These are phyloP conservation scores for Didymellaceae sp. DNA, from an alignment of 2,329 filamentous ascomycete species.

Conservation along the genomic window DNA sequence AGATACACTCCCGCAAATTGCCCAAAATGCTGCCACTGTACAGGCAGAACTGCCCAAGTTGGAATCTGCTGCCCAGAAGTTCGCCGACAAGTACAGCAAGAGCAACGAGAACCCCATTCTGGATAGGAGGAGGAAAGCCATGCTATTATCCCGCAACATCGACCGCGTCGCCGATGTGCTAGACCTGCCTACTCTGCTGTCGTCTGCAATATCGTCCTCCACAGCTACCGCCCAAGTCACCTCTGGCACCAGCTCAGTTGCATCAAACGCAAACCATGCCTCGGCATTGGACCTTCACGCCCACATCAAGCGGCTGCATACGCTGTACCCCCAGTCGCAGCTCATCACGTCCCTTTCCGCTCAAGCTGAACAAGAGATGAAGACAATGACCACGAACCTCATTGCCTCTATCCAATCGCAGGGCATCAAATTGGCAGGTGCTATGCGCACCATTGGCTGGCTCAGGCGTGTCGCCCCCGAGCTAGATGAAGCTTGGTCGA, in stretches of 20 bases:
- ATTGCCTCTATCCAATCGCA: conserved; percentile 78
- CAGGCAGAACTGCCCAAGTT: conserved; percentile 76
- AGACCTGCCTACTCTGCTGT: conserved; percentile 84
- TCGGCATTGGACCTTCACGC: conserved; percentile 89
- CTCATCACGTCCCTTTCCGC: conserved; percentile 74
- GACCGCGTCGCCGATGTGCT: conserved; percentile 90
- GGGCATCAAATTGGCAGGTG: conserved; percentile 83
- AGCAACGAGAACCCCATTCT: conserved; percentile 69
- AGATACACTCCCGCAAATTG: conserved; percentile 73
- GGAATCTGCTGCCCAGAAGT: conserved; percentile 77
- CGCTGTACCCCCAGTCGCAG: conserved; percentile 79
- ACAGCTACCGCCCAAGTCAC: conserved; percentile 57
- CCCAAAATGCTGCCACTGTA: conserved; percentile 69
- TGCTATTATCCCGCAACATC: conserved; percentile 83
- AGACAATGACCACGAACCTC: conserved; percentile 84
- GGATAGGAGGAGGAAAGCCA: conserved; percentile 75
- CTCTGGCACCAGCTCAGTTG: conserved; percentile 37
- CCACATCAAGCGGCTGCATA: conserved; percentile 87
- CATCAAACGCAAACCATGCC: conserved; percentile 74
- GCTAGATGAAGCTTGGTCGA: conserved; percentile 59
- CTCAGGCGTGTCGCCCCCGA: conserved; percentile 86
- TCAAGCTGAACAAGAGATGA: conserved; percentile 87
- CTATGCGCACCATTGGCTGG: conserved; percentile 91
- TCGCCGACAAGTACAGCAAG: conserved; percentile 83
- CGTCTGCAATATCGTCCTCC: conserved; percentile 72